These are phyloP conservation scores for Hypholoma sublateritium DNA, from an alignment of 768 basidiomycete species.

Conservation along the genomic window DNA sequence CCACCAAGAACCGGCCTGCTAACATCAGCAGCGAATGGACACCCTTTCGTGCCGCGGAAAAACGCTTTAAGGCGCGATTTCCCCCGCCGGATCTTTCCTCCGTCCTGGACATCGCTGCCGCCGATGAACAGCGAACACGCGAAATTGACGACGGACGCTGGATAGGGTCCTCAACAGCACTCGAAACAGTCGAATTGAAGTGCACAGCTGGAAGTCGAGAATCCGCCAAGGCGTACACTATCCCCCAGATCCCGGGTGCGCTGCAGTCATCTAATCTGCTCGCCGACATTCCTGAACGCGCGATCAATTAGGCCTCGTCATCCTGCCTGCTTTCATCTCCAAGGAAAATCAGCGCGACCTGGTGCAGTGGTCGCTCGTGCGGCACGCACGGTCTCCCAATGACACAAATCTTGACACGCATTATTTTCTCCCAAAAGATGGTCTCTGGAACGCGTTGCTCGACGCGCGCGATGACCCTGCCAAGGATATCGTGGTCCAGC, in stretches of 20 bases:
- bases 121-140: conserved; percentile 36
- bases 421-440: conserved; percentile 70
- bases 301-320: conserved; percentile 65
- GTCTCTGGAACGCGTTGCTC: conserved; percentile 74
- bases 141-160: conserved; percentile 49
- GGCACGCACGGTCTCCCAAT: conserved; percentile 79
- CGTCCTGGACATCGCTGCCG: conserved; percentile 64
- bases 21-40: conserved; percentile 61
- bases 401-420: conserved; percentile 90
- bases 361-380: conserved; percentile 67
- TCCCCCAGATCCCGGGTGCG: conserved; percentile 61
- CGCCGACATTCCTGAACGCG: neutral
- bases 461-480: conserved; percentile 28
- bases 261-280: conserved; percentile 5
- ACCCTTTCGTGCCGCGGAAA: conserved; percentile 76
- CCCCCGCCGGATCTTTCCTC: conserved; percentile 72
- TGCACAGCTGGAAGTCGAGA: conserved; percentile 16
- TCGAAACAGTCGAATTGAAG: conserved; percentile 31
- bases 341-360: conserved; percentile 64
- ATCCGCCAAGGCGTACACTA: conserved; percentile 43
- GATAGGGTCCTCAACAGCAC: conserved; percentile 41
- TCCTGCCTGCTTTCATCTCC: conserved; percentile 76
- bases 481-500: conserved; percentile 38
- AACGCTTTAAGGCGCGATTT: conserved; percentile 76
- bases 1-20: conserved; percentile 52